Evolutionary conservation across 192 early-diverging fungal species (phyloP), one percentile per base, ranked within the genome.

Genomic region (Umbelopsis vinacea): DNA sequence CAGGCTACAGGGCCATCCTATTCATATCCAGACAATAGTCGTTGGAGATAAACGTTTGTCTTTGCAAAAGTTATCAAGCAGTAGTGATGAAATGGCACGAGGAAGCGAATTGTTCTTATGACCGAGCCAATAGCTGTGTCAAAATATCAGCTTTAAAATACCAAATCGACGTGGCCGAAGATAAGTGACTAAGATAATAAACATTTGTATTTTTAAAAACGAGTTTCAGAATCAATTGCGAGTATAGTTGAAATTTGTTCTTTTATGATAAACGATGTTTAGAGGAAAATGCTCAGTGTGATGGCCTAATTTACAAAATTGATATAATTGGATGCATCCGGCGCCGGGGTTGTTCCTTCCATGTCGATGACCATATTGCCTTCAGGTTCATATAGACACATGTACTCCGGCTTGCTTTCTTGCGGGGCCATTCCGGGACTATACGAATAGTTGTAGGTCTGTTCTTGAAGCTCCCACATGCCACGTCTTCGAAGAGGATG

Each of bases 391-490:
- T 89, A 89, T 29, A 90, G 77, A 67, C 87, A 89, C 37, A 80
- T 72, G 63, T 89, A 89, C 63, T 90, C 89, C 6, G 85, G 87
- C 46, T 82, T 63, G 0, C 14, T 38, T 63, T 63, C 29, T 63
- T 22, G 57, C 4, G 33, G 57, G 1, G 7, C 57, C 24, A 68
- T 52, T n/a, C 80, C 79, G 2, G 86, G 85, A 33, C 84, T 84
- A 69, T 89, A 91, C 43, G 82, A 78, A 74, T 95, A 93, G 75
- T 92, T 91, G 70, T 94, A 94, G 1, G 89, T 89, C 75, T 98
- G 97, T 71, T 97, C 97, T 50, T 99, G 96, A 73, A 99, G 74
- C 45, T 89, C 85, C 97, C 97, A 99, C 57, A 87, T 70, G 38
- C 88, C 94, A 23, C 88, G 77, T 29, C 97, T 82, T 19, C 79